Evolutionary conservation across 2,329 filamentous ascomycete species (phyloP).

Genomic region (Paramyrothecium sp.): DNA sequence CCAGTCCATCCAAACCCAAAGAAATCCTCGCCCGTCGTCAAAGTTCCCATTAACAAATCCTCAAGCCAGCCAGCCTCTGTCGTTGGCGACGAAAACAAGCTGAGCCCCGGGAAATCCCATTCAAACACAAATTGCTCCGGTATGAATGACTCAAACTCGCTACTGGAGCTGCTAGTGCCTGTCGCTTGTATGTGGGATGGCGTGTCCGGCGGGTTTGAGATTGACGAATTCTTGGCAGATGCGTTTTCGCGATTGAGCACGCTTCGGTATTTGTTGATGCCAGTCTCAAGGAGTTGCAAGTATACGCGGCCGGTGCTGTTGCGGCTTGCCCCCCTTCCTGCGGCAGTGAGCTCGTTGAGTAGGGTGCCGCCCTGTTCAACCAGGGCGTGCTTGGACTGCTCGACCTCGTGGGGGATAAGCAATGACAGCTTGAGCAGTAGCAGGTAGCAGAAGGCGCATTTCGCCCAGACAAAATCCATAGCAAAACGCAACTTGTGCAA

Average conservation of each 20-base stretch:
- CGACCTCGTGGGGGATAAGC: conserved; percentile 39
- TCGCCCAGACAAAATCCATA: conserved; percentile 59
- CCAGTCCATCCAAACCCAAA: conserved; percentile 12
- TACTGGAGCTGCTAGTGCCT: conserved; percentile 21
- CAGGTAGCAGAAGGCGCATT: conserved; percentile 56
- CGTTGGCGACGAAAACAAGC: conserved; percentile 31
- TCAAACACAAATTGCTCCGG: conserved; percentile 56
- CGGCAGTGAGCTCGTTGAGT: conserved; percentile 20
- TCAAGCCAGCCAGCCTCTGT: conserved; percentile 22
- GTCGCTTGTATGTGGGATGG: conserved; percentile 5
- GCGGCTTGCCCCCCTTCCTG: conserved; percentile 16
- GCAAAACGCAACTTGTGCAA: conserved; percentile 50
- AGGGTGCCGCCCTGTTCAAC: conserved; percentile 15
- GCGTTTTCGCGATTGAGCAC: conserved; percentile 1
- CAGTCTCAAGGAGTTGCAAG: conserved; percentile 18
- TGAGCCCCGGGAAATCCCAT: conserved; percentile 56
- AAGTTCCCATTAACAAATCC: conserved; percentile 17
- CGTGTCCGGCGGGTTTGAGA: not conserved
- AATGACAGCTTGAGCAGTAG: conserved; percentile 51
- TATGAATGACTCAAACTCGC: conserved; percentile 50
- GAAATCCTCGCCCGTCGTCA: conserved; percentile 19
- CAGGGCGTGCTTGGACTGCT: conserved; percentile 11
- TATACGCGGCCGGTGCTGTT: conserved; percentile 32
- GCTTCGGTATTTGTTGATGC: conserved; percentile 19
- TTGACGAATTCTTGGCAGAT: not conserved